These are phyloP conservation scores for Arctostaphylos glauca DNA, from an alignment of 148 eudicot species.

Conservation along the genomic window DNA sequence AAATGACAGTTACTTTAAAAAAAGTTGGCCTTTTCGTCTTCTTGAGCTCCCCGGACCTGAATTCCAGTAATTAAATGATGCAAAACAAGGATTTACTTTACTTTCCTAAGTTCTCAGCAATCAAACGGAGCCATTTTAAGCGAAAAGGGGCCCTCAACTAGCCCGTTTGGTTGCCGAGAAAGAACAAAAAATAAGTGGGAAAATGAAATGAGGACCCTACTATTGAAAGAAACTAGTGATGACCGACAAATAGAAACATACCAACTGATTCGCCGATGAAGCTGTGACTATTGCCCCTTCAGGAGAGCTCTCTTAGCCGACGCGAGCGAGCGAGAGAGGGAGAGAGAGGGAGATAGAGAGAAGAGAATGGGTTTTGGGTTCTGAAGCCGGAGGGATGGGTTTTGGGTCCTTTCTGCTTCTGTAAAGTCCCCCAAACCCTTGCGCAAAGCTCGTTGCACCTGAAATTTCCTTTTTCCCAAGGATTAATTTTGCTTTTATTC, in stretches of 20 bases:
- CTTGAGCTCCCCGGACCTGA: neutral
- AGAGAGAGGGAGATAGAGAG: neutral
- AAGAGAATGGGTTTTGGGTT: neutral
- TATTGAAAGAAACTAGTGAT: neutral
- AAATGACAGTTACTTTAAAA: neutral
- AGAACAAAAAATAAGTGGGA: neutral
- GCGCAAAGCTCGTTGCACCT: no score
- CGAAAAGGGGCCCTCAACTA: neutral
- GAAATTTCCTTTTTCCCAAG: no score
- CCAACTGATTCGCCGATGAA: slow-evolving; percentile 2
- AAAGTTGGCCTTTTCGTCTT: neutral
- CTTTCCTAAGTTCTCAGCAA: neutral
- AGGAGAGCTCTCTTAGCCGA: neutral
- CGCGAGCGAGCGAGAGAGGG: neutral
- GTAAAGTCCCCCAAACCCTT: neutral
- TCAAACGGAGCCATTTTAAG: neutral
- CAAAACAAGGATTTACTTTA: neutral
- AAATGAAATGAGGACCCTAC: neutral
- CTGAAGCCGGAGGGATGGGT: neutral
- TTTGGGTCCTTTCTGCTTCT: neutral
- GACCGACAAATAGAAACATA: neutral
- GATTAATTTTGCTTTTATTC: no score
- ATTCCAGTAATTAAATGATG: neutral
- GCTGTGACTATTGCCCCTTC: neutral
- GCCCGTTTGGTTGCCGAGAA: slow-evolving; percentile 3